phyloP scores from a whole-genome alignment of 169 alveolate species.

The Eimeria maxima region DNA sequence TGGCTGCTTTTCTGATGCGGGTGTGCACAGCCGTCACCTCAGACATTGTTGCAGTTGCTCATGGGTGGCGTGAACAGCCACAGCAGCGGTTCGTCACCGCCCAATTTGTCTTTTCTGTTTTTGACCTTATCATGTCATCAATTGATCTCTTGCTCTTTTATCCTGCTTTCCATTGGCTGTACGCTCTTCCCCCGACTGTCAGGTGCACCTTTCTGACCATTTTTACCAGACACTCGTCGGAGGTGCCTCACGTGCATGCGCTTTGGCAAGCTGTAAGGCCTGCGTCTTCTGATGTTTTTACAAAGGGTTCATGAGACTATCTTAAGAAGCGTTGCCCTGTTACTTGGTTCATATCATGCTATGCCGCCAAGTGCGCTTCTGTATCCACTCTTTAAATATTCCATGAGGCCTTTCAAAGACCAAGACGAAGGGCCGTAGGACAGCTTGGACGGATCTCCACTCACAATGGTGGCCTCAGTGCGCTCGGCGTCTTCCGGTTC shows the following conservation, averaged over 20 bases:
- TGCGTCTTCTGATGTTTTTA: not conserved
- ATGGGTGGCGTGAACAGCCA: not conserved
- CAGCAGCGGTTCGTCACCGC: not conserved
- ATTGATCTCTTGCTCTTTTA: not conserved
- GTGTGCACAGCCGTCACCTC: not conserved
- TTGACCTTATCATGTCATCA: not conserved
- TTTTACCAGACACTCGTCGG: not conserved
- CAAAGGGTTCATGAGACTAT: not conserved
- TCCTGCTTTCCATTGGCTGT: not conserved
- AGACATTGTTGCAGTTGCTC: not conserved
- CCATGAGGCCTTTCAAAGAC: not conserved
- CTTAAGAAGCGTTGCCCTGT: not conserved
- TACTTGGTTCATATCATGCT: not conserved
- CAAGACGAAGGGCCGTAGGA: not conserved
- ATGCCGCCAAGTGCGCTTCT: not conserved
- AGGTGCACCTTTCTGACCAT: not conserved
- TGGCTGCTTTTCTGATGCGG: not conserved
- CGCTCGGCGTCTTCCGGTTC: conserved; percentile 32
- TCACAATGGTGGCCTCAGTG: conserved; percentile 66
- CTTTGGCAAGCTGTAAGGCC: not conserved
- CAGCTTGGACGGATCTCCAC: not conserved
- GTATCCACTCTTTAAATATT: no score
- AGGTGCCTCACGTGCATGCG: not conserved
- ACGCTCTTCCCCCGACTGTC: not conserved
- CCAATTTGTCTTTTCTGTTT: not conserved